Base-by-base conservation (phyloP, 2,329 filamentous ascomycete genomes). In the Albifimbria verrucaria region DNA sequence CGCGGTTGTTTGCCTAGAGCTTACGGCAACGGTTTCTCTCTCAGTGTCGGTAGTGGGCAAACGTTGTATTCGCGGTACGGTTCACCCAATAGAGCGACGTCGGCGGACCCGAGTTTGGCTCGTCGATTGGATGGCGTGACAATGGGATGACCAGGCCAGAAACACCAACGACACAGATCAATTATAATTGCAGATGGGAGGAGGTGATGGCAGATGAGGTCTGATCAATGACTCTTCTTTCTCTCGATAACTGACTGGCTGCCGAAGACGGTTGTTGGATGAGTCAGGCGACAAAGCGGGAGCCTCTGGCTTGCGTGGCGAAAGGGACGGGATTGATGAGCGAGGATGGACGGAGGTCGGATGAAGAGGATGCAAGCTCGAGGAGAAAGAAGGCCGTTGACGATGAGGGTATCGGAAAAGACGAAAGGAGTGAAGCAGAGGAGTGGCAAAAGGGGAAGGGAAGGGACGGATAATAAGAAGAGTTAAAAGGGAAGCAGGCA, bases 371-470 rank as follows among this genome's bases (percentile, higher is more conserved):
- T 57, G 64, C 61, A 71, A 68, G 63, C 63, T 68, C 62, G 62
- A 69, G 63, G 65, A 67, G 64, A 65, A 66, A 66, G 65, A 69
- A 65, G 65, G 65, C 57, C 64, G 65, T 65, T 66, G 64, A 59
- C 56, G 59, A 62, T 62, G 57, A 57, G 60, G 57, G 57, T 56
- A 58, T 55, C 58, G 55, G 52, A 57, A 48, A 49, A 36, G 47
- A 42, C 36, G 45, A 50, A 42, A 53, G 42, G 50, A 51, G 43
- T 39, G 45, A 49, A 53, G 50, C 47, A 51, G 50, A 25, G 47
- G 26, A 52, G 51, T 46, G 52, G 52, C 52, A 49, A 45, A 57
- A 48, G 56, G 53, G 57, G 57, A 53, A 52, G 56, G 32, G 32
- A 6, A 39, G 32, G 32, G 32, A 39, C 32, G 32, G 32, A 15